Percentiles rank a stretch among this genome's conserved stretches.
These are phyloP conservation scores for Cladosporium austrohemisphaericum DNA, from an alignment of 2,329 filamentous ascomycete genomes.

Conservation along the genomic window DNA sequence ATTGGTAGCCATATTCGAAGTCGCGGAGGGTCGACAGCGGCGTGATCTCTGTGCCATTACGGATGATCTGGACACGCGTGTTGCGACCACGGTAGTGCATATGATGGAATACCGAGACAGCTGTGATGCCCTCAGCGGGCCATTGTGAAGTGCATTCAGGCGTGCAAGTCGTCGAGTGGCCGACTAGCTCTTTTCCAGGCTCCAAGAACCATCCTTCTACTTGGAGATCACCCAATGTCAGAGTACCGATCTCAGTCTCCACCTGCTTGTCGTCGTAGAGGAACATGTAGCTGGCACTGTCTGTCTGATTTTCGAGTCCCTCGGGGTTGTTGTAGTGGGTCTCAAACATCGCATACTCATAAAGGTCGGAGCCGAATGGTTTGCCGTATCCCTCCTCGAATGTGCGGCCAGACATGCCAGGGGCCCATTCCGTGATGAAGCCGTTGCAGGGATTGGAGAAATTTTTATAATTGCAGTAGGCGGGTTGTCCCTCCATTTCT, in stretches of 20 bases:
- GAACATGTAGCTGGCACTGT: conserved; percentile 17
- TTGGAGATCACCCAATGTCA: conserved; percentile 20
- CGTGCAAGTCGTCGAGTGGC: conserved; percentile 20
- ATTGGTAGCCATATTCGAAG: conserved; percentile 23
- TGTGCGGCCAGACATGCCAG: conserved; percentile 21
- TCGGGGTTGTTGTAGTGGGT: conserved; percentile 22
- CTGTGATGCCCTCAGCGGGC: conserved; percentile 20
- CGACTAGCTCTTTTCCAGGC: conserved; percentile 18
- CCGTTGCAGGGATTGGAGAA: conserved; percentile 21
- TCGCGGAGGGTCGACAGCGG: conserved; percentile 18
- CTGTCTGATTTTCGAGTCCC: conserved; percentile 17
- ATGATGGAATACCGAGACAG: conserved; percentile 21
- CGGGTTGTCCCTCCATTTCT: conserved; percentile 18
- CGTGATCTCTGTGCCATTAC: conserved; percentile 19
- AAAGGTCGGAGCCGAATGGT: conserved; percentile 19
- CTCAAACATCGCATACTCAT: conserved; percentile 21
- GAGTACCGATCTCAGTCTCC: conserved; percentile 18
- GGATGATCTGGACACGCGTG: conserved; percentile 19
- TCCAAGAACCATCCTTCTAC: conserved; percentile 19
- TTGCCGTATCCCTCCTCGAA: conserved; percentile 22
- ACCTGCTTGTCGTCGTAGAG: conserved; percentile 19
- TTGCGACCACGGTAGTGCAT: conserved; percentile 22
- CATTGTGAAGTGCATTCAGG: conserved; percentile 20
- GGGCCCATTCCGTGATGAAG: conserved; percentile 21
- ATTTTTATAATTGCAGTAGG: conserved; percentile 18